These are phyloP conservation scores for Triticum monococcum DNA, from an alignment of 176 grass and related monocot species.

Conservation along the genomic window DNA sequence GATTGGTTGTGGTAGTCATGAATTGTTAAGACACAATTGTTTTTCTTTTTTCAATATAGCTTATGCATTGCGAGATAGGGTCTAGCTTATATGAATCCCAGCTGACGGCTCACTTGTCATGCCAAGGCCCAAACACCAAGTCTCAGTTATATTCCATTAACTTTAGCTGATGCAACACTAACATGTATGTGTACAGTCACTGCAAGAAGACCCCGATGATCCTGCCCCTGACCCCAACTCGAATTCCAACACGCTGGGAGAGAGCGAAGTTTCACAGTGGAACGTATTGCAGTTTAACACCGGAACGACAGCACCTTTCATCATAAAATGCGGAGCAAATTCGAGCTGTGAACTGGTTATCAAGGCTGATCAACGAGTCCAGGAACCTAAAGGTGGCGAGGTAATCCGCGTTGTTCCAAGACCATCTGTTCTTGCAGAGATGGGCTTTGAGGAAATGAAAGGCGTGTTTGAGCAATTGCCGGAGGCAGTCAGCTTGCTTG, in stretches of 20 bases:
- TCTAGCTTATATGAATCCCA: neutral
- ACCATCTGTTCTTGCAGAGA: conserved; percentile 73
- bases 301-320: conserved; percentile 82
- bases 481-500: conserved; percentile 92
- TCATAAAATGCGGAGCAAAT: conserved; percentile 96
- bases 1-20: neutral
- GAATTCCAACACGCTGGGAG: conserved; percentile 50
- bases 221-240: conserved; percentile 30
- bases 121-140: neutral
- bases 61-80: conserved; percentile 11
- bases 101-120: neutral
- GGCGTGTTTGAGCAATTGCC: conserved; percentile 75
- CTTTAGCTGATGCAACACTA: conserved; percentile 27
- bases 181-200: conserved; percentile 53
- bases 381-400: conserved; percentile 88
- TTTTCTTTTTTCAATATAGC: neutral
- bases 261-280: conserved; percentile 89
- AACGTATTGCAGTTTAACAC: conserved; percentile 97
- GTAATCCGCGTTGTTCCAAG: conserved; percentile 83
- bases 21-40: neutral
- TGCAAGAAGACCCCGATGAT: conserved; percentile 68
- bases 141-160: conserved; percentile 2
- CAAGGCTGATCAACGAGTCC: conserved; percentile 71
- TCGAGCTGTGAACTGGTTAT: conserved; percentile 83
- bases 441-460: conserved; percentile 91